Base-by-base conservation (phyloP, 768 basidiomycete species). In the Chalciporus sphaerocephalus region DNA sequence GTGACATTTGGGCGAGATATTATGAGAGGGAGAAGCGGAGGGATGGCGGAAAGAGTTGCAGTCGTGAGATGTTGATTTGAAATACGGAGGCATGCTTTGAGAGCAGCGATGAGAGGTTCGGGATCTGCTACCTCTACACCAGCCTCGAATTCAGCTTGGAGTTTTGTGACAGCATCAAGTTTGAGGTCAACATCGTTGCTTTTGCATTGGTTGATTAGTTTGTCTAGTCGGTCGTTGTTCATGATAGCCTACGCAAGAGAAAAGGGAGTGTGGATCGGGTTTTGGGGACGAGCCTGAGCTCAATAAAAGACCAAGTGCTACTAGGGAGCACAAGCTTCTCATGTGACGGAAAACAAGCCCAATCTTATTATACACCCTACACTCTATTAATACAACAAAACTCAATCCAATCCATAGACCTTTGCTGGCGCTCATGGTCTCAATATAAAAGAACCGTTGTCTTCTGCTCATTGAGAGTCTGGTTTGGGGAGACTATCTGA, bases 21-120 rank as follows among this genome's bases (percentile, higher is more conserved):
- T 46, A 91, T 71, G 36, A 83, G 73, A 20, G 81, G 80, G 27
- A 88, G 74, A 44, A 87, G 69, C 8, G 81, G 71, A 13, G 83
- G 83, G 28, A 93, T 68, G 24, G 79, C 80, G 46, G 79, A 74
- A 54, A 93, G 71, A 23, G 89, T 83, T 27, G 91, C 90, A 44
- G 80, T 81, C 7, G 83, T 79, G 32, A 94, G 71, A 57, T 91
- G 88, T 58, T 88, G 82, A 68, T 93, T 91, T 37, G 89, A 76
- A 35, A 82, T 82, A 55, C 87, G 80, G 55, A 93, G 75, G 55
- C 82, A 88, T 28, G 81, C 57, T 65, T 87, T 91, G 60, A 94
- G 74, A 30, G 76, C 71, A 46, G 70, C 69, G 48, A 92, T 75
- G 59, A 92, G 71, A 30, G 72, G 68, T 58, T 93, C 92, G 7